Evolutionary conservation across 2,329 filamentous ascomycete genomes (phyloP), one percentile per base, ranked within the genome.

Genomic region (Trichoderma sp.): DNA sequence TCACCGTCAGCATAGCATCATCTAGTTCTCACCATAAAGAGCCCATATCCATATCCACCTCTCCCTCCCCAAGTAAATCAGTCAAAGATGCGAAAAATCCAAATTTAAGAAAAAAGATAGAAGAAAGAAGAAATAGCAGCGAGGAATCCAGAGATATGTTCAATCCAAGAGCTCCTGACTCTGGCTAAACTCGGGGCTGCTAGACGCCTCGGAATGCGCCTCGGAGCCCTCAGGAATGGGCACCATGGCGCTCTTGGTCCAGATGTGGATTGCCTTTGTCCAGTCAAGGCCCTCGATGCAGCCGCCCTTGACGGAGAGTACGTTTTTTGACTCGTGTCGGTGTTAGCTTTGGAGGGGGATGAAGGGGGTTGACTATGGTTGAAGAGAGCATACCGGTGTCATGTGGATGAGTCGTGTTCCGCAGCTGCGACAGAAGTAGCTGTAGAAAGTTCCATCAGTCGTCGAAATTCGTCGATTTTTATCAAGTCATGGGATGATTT

Each of bases 371-470:
- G 43, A 21, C n/a, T 28, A 62, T 18, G 21, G 6, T 51, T 39
- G 60, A 47, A 26, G 26, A 11, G 78, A 7, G 28, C 86, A 75
- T 79, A 88, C 88, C 3, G 87, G 85, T 12, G 86, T 88, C 5
- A 85, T 84, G 80, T 93, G 91, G 64, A 93, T 81, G 53, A 93
- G 80, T 3, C 91, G 83, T 4, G 89, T 90, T 12, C 91, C 91
- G 77, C 91, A 93, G 36, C 81, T 83, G 71, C 85, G 89, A 78
- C 90, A 92, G 77, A 92, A 92, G 78, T 91, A 90, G 77, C 89
- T 88, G 72, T 72, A 32, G 7, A 53, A 15, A 24, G 36, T 6
- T 6, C 30, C 12, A 58, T 76, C 43, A 73, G 69, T 69, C 21
- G 53, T 21, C n/a, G 6, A 28, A 15, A 14, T 2, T 21, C 12